A percentile compares a stretch with the other conserved stretches of the same genome.
These are phyloP conservation scores for Lablab purpureus DNA, from an alignment of 306 rosid species.

Conservation along the genomic window DNA sequence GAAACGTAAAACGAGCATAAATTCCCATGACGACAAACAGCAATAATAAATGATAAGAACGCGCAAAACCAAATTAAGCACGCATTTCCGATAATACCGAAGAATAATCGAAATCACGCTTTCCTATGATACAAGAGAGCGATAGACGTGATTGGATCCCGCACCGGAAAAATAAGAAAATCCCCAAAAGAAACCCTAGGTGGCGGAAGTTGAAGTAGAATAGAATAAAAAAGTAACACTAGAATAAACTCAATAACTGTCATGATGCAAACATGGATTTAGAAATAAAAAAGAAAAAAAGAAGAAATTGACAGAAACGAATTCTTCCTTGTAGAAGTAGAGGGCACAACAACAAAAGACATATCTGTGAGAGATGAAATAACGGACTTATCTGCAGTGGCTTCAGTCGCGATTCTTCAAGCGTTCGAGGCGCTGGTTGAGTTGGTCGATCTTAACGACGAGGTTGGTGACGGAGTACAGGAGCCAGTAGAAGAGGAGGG, in stretches of 20 bases:
- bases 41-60: not conserved
- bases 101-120: not conserved
- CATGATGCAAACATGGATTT: slow-evolving; percentile 23
- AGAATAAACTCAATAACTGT: slow-evolving; percentile 37
- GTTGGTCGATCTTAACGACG: slow-evolving; percentile 76
- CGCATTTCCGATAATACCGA: not conserved
- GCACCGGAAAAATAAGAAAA: slow-evolving; percentile 14
- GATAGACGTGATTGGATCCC: not conserved
- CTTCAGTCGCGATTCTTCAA: slow-evolving; percentile 80
- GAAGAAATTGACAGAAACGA: not conserved
- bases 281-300: not conserved
- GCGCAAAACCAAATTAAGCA: not conserved
- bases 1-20: not conserved
- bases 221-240: not conserved
- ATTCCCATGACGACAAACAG: not conserved
- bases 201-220: not conserved
- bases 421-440: slow-evolving; percentile 88
- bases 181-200: slow-evolving; percentile 45
- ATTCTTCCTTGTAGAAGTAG: not conserved
- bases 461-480: slow-evolving; percentile 89
- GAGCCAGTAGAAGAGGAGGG: slow-evolving; percentile 90
- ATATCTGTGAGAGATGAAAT: not conserved
- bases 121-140: not conserved
- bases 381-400: not conserved
- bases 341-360: not conserved